Percentiles rank a stretch among this genome's conserved stretches.
Conservation (phyloP, 139 green algal species). For the Tetratostichococcus sp. region DNA sequence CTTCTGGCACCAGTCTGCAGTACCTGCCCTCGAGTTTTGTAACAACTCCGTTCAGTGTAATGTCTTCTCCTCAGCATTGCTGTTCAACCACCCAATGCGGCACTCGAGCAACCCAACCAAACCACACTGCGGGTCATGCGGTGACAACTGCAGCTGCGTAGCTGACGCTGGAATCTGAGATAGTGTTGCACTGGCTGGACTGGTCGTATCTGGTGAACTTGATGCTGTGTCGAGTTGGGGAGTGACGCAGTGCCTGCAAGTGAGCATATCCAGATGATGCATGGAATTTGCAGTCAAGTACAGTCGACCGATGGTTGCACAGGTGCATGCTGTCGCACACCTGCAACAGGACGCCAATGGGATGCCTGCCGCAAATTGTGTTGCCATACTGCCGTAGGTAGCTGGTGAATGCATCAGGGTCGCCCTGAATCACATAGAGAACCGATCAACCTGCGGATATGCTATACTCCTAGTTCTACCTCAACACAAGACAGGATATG, state of each 20-base stretch:
- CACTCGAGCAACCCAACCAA: too few relatives aligned
- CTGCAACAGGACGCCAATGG: slow-evolving; percentile 88
- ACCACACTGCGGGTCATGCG: background rate
- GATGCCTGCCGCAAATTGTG: slow-evolving; percentile 95
- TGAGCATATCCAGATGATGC: too few relatives aligned
- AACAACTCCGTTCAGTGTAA: too few relatives aligned
- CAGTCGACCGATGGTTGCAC: too few relatives aligned
- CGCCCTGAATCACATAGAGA: slow-evolving; percentile 29
- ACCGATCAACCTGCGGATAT: too few relatives aligned
- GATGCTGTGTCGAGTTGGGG: slow-evolving; percentile 21
- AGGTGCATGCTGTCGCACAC: too few relatives aligned
- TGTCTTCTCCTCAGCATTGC: too few relatives aligned
- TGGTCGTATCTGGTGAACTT: slow-evolving; percentile 77
- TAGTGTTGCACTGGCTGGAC: slow-evolving; percentile 42
- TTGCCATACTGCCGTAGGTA: slow-evolving; percentile 74
- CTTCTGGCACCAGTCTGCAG: background rate
- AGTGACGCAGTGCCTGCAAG: slow-evolving; percentile 43
- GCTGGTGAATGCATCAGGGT: slow-evolving; percentile 54
- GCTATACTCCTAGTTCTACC: too few relatives aligned
- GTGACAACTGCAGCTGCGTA: slow-evolving; percentile 69
- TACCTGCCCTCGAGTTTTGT: too few relatives aligned
- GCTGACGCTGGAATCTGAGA: slow-evolving; percentile 69
- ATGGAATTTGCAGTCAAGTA: too few relatives aligned
- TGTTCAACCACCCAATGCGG: too few relatives aligned
- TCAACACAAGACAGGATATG: too few relatives aligned